Conservation (phyloP, 352 stramenopile genomes). For the Pythium insidiosum region DNA sequence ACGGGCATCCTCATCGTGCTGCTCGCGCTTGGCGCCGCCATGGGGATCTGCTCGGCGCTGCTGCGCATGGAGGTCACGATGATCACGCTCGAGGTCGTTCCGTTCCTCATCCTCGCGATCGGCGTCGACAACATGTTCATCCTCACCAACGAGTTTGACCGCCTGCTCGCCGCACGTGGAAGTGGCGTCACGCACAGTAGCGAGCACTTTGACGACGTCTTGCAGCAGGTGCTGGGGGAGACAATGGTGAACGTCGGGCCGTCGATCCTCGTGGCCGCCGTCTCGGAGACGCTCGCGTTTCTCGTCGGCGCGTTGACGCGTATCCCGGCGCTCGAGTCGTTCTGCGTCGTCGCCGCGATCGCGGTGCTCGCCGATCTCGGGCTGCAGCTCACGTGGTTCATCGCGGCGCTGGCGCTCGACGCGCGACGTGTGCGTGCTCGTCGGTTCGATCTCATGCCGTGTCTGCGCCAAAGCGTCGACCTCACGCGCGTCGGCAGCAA, state of each 20-base stretch:
- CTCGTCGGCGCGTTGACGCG: constrained; percentile 70
- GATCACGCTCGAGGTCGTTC: constrained; percentile 89
- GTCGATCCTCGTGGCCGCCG: constrained; percentile 79
- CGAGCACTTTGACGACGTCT: constrained; percentile 24
- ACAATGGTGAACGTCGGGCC: constrained; percentile 77
- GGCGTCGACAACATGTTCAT: constrained; percentile 93
- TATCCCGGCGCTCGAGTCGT: constrained; percentile 85
- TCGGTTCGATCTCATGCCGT: constrained; percentile 68
- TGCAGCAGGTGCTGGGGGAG: constrained; percentile 65
- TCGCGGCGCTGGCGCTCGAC: constrained; percentile 72
- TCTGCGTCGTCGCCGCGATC: constrained; percentile 79
- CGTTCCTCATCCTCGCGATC: constrained; percentile 88
- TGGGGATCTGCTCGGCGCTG: constrained; percentile 56
- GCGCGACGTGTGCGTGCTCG: constrained; percentile 49
- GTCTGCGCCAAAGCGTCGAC: constrained; percentile 40
- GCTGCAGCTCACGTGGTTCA: constrained; percentile 87
- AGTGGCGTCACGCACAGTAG: constrained; percentile 14
- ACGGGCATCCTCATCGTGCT: constrained; percentile 84
- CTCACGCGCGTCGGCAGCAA: constrained; percentile 25
- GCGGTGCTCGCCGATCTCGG: constrained; percentile 74
- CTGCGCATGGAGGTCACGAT: constrained; percentile 83
- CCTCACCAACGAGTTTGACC: constrained; percentile 83
- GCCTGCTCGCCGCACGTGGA: constrained; percentile 37
- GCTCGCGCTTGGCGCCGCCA: constrained; percentile 60
- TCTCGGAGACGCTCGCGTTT: constrained; percentile 80